Evolutionary conservation across 805 yeast genomes (phyloP).

Genomic region (Pichia cephalocereana): DNA sequence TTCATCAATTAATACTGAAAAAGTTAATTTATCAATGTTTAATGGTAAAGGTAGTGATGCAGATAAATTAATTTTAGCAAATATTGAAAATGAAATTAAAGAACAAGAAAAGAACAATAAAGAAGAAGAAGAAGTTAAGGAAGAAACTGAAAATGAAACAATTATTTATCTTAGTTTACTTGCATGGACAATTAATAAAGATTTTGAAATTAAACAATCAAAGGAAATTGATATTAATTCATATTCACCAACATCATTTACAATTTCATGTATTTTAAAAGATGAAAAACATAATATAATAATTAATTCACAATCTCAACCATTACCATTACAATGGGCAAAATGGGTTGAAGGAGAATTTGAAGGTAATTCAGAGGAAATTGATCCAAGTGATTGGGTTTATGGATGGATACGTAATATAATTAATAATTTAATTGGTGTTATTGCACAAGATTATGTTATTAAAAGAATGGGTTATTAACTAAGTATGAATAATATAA

Average conservation of each 20-base stretch:
- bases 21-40: slow-evolving; percentile 54
- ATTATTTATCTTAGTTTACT: slow-evolving; percentile 25
- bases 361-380: slow-evolving; percentile 16
- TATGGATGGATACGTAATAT: slow-evolving; percentile 74
- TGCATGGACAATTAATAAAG: slow-evolving; percentile 21
- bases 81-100: slow-evolving; percentile 52
- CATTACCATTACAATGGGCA: slow-evolving; percentile 87
- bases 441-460: slow-evolving; percentile 84
- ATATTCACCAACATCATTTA: slow-evolving; percentile 47
- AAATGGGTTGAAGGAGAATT: slow-evolving; percentile 58
- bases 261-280: slow-evolving; percentile 64
- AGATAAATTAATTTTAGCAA: slow-evolving; percentile 81
- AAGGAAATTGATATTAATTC: slow-evolving; percentile 35
- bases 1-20: slow-evolving; percentile 13
- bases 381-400: slow-evolving; percentile 77
- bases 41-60: slow-evolving; percentile 75
- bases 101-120: slow-evolving; percentile 33
- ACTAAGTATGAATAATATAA: neutral
- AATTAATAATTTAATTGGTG: slow-evolving; percentile 69
- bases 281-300: slow-evolving; percentile 75
- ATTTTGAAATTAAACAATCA: slow-evolving; percentile 12
- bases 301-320: slow-evolving; percentile 72
- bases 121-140: slow-evolving; percentile 7
- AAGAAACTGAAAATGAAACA: slow-evolving; percentile 16
- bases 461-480: slow-evolving; percentile 77